Conservation (phyloP, 768 basidiomycete genomes). For the Wakefieldia striispora region DNA sequence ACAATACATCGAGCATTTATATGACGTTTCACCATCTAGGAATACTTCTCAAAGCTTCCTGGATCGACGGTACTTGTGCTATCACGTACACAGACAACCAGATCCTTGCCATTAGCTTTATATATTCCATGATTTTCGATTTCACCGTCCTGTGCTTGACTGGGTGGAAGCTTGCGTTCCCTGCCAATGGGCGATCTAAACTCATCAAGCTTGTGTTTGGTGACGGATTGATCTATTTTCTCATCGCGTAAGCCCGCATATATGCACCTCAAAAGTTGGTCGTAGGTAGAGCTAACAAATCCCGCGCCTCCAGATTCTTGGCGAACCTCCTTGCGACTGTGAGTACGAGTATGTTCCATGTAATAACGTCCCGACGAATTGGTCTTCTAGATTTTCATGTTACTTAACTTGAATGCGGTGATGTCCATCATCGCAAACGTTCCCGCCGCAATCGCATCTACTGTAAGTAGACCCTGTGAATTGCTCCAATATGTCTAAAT, state of each 20-base stretch:
- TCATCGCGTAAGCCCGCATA: slow-evolving; percentile 55
- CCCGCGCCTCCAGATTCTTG: slow-evolving; percentile 51
- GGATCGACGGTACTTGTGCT: slow-evolving; percentile 50
- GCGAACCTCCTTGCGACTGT: slow-evolving; percentile 60
- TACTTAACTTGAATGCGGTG: slow-evolving; percentile 65
- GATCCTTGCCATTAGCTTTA: slow-evolving; percentile 63
- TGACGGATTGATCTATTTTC: slow-evolving; percentile 73
- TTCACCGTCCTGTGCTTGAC: slow-evolving; percentile 60
- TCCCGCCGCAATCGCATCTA: slow-evolving; percentile 67
- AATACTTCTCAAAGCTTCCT: slow-evolving; percentile 56
- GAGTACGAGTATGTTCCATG: slow-evolving; percentile 2
- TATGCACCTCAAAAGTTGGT: neutral
- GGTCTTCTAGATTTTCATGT: slow-evolving; percentile 49
- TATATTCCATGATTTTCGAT: slow-evolving; percentile 75
- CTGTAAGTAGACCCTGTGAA: slow-evolving; percentile 37
- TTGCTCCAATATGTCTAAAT: neutral
- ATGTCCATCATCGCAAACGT: slow-evolving; percentile 76
- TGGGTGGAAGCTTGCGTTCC: slow-evolving; percentile 55
- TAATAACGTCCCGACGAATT: slow-evolving; percentile 1
- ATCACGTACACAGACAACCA: slow-evolving; percentile 59
- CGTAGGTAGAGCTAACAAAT: slow-evolving; percentile 3
- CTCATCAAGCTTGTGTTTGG: slow-evolving; percentile 65
- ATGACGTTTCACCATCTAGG: slow-evolving; percentile 33
- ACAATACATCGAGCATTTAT: neutral
- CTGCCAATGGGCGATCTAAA: slow-evolving; percentile 46